A percentile compares a stretch with the other conserved stretches of the same genome.
Evolutionary conservation across 345 rosid genomes (phyloP).

Genomic region (Psidium friedrichsthalianum): DNA sequence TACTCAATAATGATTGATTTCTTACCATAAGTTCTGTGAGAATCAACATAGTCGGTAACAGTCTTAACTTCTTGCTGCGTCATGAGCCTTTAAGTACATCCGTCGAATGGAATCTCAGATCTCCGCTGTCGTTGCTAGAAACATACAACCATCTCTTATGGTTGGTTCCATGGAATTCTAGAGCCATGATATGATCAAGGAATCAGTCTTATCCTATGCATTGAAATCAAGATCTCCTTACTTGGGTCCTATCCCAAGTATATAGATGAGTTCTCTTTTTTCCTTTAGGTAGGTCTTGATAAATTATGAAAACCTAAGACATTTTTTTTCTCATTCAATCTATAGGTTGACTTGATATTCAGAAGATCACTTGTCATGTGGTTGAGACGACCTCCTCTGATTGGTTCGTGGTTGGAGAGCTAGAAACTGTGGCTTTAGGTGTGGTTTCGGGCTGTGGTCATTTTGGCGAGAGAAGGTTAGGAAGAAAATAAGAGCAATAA

Average conservation of each 20-base stretch:
- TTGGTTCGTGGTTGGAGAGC: too few relatives aligned
- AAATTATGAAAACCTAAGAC: background rate
- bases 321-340: background rate
- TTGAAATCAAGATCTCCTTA: background rate
- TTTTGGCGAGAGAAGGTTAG: background rate
- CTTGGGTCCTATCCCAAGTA: rapidly evolving
- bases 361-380: too few relatives aligned
- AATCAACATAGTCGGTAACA: too few relatives aligned
- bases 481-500: too few relatives aligned
- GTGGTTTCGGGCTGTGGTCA: background rate
- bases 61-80: too few relatives aligned
- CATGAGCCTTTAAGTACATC: too few relatives aligned
- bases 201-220: background rate
- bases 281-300: background rate
- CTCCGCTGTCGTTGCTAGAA: background rate
- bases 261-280: background rate
- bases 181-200: background rate
- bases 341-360: too few relatives aligned
- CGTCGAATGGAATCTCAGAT: background rate
- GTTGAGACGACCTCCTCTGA: background rate
- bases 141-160: background rate
- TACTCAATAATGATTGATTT: too few relatives aligned
- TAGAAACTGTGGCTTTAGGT: background rate
- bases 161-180: background rate
- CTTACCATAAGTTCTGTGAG: too few relatives aligned